Conservation (phyloP, 148 eudicot species). For the Camellia sinensis region DNA sequence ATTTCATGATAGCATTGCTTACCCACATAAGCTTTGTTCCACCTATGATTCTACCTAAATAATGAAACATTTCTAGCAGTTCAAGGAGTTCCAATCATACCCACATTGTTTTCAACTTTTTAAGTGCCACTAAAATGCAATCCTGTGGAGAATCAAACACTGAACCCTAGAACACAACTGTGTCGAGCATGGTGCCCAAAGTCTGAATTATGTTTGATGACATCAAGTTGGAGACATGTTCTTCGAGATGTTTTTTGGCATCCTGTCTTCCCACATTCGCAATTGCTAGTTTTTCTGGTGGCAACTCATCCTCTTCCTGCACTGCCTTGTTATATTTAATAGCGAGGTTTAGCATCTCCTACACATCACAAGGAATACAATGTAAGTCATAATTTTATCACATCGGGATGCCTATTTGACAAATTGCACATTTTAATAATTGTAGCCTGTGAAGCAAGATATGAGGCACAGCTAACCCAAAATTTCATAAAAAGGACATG, state of each 20-base stretch:
- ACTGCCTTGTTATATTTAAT: slow-evolving; percentile 92
- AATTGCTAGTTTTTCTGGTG: slow-evolving; percentile 92
- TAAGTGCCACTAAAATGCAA: neutral
- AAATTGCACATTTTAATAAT: no score
- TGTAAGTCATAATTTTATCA: neutral
- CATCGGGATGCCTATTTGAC: neutral
- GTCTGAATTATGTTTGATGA: slow-evolving; percentile 91
- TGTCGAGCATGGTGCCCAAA: slow-evolving; percentile 89
- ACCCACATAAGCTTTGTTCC: neutral
- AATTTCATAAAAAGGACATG: neutral
- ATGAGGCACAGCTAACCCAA: neutral
- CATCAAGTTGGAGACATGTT: slow-evolving; percentile 92
- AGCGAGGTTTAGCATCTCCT: slow-evolving; percentile 92
- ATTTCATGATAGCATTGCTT: neutral
- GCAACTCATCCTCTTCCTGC: slow-evolving; percentile 88
- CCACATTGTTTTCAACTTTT: neutral
- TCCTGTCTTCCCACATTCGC: slow-evolving; percentile 97
- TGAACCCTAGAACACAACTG: slow-evolving; percentile 69
- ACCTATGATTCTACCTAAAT: neutral
- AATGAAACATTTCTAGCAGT: neutral
- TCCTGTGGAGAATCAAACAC: neutral
- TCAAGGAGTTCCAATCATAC: neutral
- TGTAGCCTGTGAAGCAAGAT: neutral
- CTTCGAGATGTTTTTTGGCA: slow-evolving; percentile 97
- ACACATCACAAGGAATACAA: slow-evolving; percentile 20